phyloP scores from a whole-genome alignment of 345 rosid genomes.

The Populus simonii region DNA sequence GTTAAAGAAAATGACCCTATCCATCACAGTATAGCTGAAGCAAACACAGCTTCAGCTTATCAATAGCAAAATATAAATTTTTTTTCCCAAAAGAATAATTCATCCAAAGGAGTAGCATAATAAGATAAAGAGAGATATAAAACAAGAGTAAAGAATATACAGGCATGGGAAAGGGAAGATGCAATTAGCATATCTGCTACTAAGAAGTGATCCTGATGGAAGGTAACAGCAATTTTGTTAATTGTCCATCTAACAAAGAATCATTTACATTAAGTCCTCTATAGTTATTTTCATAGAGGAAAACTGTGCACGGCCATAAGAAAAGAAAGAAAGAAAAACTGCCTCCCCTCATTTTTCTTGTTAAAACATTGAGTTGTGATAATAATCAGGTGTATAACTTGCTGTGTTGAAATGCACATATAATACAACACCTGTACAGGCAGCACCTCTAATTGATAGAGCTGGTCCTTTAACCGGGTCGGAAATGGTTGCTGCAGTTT shows the following conservation, averaged over 20 bases:
- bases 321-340: background rate
- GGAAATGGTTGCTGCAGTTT: background rate
- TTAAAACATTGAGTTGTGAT: background rate
- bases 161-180: background rate
- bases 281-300: background rate
- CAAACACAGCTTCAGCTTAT: background rate
- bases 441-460: constrained; percentile 3
- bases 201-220: background rate
- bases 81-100: background rate
- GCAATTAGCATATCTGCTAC: background rate
- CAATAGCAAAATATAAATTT: background rate
- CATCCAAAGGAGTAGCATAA: background rate
- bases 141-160: background rate
- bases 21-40: background rate
- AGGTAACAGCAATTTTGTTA: background rate
- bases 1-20: background rate
- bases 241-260: background rate
- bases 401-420: background rate
- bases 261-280: constrained; percentile 1
- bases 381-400: constrained; percentile 3
- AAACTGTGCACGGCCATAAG: background rate
- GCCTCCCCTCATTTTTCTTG: background rate
- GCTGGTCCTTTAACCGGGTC: background rate
- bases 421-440: background rate
- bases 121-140: background rate